phyloP scores from a whole-genome alignment of 371 early-diverging fungal genomes.

The Vairimorpha necatrix region DNA sequence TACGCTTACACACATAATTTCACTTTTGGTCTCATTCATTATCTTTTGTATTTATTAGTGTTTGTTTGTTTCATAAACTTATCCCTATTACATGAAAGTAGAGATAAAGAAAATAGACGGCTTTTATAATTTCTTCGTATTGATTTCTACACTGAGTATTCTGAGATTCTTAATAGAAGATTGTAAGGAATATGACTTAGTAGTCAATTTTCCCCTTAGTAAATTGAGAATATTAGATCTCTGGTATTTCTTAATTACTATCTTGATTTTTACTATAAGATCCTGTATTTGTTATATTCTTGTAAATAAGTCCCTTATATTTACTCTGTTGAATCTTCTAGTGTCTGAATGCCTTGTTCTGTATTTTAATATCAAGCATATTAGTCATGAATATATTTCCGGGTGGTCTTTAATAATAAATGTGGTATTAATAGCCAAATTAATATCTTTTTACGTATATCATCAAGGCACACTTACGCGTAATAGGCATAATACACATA shows the following conservation, averaged over 20 bases:
- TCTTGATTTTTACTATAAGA: neutral
- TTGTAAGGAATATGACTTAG: constrained; percentile 30
- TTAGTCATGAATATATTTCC: constrained; percentile 27
- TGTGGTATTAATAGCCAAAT: constrained; percentile 18
- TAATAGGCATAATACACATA: neutral
- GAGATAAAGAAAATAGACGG: neutral
- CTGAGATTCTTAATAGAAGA: constrained; percentile 37
- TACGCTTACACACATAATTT: too few relatives aligned
- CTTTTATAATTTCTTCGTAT: constrained; percentile 23
- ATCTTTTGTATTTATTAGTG: too few relatives aligned
- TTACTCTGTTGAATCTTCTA: constrained; percentile 1
- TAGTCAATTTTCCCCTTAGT: constrained; percentile 31
- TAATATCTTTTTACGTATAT: constrained; percentile 32
- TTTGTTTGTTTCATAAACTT: too few relatives aligned
- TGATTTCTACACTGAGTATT: constrained; percentile 31
- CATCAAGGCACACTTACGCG: neutral
- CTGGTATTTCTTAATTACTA: neutral
- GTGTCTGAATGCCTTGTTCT: neutral
- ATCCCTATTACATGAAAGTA: neutral
- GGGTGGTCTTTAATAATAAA: constrained; percentile 30
- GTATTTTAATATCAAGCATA: neutral
- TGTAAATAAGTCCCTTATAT: neutral
- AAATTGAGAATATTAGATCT: constrained; percentile 12
- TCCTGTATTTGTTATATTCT: constrained; percentile 26
- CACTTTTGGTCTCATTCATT: too few relatives aligned